Percentiles rank a stretch among this genome's conserved stretches.
Evolutionary conservation across 176 grass and related monocot genomes (phyloP).

Genomic region (Raddia guianensis): DNA sequence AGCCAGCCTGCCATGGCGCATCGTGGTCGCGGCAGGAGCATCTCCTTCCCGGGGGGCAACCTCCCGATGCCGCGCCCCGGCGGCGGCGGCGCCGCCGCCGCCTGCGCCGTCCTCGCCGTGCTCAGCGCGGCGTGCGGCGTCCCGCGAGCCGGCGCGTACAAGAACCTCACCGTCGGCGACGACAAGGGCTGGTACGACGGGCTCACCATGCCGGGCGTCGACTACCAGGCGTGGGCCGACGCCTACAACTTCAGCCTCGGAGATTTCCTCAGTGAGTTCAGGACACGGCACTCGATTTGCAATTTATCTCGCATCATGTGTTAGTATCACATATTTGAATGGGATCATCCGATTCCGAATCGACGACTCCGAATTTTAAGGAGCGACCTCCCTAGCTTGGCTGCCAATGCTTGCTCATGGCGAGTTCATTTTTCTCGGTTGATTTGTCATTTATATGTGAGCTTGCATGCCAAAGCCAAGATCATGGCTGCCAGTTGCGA

Average conservation of each 20-base stretch:
- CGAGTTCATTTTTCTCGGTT: background rate
- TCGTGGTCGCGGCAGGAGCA: constrained; percentile 9
- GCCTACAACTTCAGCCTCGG: constrained; percentile 92
- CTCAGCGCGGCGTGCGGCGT: background rate
- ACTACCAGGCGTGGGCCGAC: constrained; percentile 91
- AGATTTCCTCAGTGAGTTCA: constrained; percentile 90
- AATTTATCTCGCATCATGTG: too few species aligned
- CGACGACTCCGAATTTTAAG: too few species aligned
- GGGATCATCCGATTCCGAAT: too few species aligned
- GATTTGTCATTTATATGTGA: too few species aligned
- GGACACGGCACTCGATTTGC: too few species aligned
- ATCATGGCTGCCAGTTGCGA: too few species aligned
- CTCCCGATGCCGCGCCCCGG: constrained; percentile 36
- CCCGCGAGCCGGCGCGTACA: constrained; percentile 46
- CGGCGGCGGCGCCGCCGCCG: constrained; percentile 25
- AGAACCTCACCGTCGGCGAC: constrained; percentile 96
- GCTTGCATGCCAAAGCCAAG: too few species aligned
- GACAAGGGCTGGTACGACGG: constrained; percentile 86
- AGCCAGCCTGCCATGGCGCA: constrained; percentile 11
- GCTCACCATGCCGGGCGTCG: constrained; percentile 51
- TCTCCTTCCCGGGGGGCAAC: constrained; percentile 40
- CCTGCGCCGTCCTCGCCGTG: constrained; percentile 25
- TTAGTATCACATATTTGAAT: too few species aligned
- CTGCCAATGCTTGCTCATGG: background rate
- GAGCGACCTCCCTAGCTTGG: too few species aligned